Percentiles rank a stretch among this genome's conserved stretches.
Evolutionary conservation across 2,329 filamentous ascomycete species (phyloP).

Genomic region (Botryotinia calthae): DNA sequence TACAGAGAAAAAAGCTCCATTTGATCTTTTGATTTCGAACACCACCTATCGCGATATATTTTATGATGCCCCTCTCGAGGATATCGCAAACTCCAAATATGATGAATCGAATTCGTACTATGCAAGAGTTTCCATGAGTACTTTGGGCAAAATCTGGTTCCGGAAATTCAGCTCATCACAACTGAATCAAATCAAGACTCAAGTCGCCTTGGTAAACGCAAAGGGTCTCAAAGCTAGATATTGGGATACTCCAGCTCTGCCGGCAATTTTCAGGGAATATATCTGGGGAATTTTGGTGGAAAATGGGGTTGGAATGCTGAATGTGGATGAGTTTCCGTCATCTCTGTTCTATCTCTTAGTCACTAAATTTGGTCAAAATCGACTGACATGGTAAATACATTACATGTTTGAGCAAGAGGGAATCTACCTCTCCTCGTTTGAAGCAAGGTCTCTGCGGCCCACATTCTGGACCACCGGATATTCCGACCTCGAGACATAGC

Average conservation of each 20-base stretch:
- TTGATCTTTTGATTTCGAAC: conserved; percentile 38
- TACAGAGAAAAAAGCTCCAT: conserved; percentile 48
- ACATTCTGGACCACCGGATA: background rate
- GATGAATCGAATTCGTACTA: conserved; percentile 36
- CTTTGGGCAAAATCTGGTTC: conserved; percentile 18
- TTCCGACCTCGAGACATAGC: background rate
- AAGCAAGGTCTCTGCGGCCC: too few species aligned
- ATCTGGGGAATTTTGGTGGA: conserved; percentile 43
- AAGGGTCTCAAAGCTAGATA: conserved; percentile 43
- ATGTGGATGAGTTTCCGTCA: conserved; percentile 40
- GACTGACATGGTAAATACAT: background rate
- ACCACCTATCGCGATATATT: conserved; percentile 46
- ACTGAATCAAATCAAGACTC: conserved; percentile 27
- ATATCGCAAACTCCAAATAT: conserved; percentile 23
- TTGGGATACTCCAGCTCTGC: conserved; percentile 46
- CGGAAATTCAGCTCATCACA: conserved; percentile 27
- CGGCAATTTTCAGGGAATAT: conserved; percentile 40
- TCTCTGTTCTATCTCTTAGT: conserved; percentile 3
- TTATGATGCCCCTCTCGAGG: conserved; percentile 46
- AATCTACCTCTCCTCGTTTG: background rate
- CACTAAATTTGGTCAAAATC: conserved; percentile 7
- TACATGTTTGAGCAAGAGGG: background rate
- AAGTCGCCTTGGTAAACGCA: conserved; percentile 37
- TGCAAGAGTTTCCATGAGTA: conserved; percentile 29
- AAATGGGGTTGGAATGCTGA: conserved; percentile 44